Evolutionary conservation across 2,329 filamentous ascomycete genomes (phyloP), one percentile per base, ranked within the genome.

Genomic region (Cordyceps fumosorosea): DNA sequence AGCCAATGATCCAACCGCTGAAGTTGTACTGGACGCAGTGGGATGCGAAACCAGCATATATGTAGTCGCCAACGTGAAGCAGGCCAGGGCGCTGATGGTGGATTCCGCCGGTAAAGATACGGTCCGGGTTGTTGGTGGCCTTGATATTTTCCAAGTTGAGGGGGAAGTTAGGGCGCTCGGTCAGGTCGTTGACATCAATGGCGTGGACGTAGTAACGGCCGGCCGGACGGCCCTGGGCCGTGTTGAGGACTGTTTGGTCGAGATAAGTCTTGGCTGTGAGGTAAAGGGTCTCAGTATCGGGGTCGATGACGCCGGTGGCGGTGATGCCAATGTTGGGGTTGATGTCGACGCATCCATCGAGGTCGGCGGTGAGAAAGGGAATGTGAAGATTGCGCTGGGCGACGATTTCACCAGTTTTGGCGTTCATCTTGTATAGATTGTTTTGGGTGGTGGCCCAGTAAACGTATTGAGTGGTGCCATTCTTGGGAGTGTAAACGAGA

Each of bases 391-490:
- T 82, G 10, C 81, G 72, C 1, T 72, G 74, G 0, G 71, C 68
- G n/a, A 84, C 65, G 24, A 84, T 81, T 3, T 71, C 75, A 24
- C 82, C 82, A 0, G 80, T 83, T 67, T 81, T 80, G 0, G 81
- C 81, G 66, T 85, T 75, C 37, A 85, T 70, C 64, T 82, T 84
- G 69, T 84, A 83, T 7, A 84, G 69, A 56, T 83, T 84, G 69
- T 85, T 85, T 67, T 84, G 81, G 0, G 81, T 82, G 0, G 83
- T 84, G 2, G 83, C 78, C 12, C 84, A 70, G 65, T 81, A 85
- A 45, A 86, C 76, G 61, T 80, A 82, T 71, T 85, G 82, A 11
- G 75, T 75, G 3, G 71, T 71, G 22, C 76, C 75, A 26, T 75
- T 74, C 16, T 67, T 72, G 5, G 80, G 76, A 1, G 84, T 86